A percentile compares a stretch with the other conserved stretches of the same genome.
Conservation (phyloP, 352 stramenopile genomes). For the Elongisporangium undulatum region DNA sequence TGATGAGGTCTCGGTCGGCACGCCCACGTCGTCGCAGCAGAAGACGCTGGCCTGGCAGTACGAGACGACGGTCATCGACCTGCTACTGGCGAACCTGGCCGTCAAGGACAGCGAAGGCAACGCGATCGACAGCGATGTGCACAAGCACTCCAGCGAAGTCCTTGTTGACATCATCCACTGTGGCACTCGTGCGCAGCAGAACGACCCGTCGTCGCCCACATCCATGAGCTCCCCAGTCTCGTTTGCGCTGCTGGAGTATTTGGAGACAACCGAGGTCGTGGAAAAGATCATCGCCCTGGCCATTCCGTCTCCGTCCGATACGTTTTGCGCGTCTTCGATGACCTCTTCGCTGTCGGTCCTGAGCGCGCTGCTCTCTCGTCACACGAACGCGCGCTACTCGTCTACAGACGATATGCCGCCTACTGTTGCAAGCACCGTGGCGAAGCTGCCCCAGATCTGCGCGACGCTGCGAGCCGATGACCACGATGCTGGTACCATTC, state of each 20-base stretch:
- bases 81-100: constrained; percentile 52
- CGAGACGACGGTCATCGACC: constrained; percentile 64
- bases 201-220: constrained; percentile 54
- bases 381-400: constrained; percentile 75
- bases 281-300: constrained; percentile 65
- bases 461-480: constrained; percentile 54
- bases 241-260: constrained; percentile 70
- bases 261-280: constrained; percentile 70
- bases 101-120: constrained; percentile 23
- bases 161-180: constrained; percentile 86
- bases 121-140: constrained; percentile 59
- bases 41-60: constrained; percentile 75
- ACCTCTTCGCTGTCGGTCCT: constrained; percentile 73
- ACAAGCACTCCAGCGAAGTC: constrained; percentile 82
- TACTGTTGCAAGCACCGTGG: constrained; percentile 47
- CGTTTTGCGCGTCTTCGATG: constrained; percentile 66
- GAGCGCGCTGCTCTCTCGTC: constrained; percentile 66
- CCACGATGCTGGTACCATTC: constrained; percentile 58
- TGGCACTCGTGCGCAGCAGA: constrained; percentile 68
- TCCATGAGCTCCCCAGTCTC: constrained; percentile 48
- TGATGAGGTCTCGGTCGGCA: constrained; percentile 59
- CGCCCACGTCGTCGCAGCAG: constrained; percentile 53
- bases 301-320: constrained; percentile 26
- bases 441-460: constrained; percentile 59
- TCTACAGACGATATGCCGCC: constrained; percentile 57